phyloP scores from a whole-genome alignment of 805 yeast genomes.

The Torulaspora quercuum region DNA sequence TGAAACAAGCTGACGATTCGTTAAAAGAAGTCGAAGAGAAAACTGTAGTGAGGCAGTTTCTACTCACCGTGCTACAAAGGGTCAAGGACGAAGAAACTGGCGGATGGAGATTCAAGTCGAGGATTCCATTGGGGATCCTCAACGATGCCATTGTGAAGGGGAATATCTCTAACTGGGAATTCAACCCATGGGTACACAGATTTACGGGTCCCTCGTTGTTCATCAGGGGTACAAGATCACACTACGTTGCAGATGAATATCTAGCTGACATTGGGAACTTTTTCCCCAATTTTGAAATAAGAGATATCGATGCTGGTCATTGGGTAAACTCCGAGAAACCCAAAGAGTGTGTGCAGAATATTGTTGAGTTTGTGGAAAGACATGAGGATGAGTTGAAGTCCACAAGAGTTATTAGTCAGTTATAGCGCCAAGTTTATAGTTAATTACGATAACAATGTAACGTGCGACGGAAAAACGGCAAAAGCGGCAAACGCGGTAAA shows the following conservation, averaged over 20 bases:
- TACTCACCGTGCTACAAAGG: conserved; percentile 46
- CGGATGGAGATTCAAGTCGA: conserved; percentile 32
- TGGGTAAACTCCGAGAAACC: conserved; percentile 93
- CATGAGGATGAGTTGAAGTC: conserved; percentile 32
- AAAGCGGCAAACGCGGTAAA: no score
- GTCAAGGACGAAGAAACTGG: conserved; percentile 29
- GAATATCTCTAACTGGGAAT: conserved; percentile 74
- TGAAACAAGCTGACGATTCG: conserved; percentile 64
- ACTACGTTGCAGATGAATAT: conserved; percentile 79
- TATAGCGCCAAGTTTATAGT: no score
- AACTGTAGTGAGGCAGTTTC: conserved; percentile 65
- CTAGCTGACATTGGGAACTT: conserved; percentile 67
- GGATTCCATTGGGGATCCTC: conserved; percentile 67
- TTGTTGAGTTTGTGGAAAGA: conserved; percentile 59
- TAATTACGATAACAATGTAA: no score
- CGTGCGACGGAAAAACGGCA: no score
- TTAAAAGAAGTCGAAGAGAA: conserved; percentile 61
- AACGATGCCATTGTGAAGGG: conserved; percentile 63
- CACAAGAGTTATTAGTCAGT: no score
- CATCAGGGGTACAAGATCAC: conserved; percentile 71
- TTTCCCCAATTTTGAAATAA: conserved; percentile 73
- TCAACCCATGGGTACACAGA: conserved; percentile 47
- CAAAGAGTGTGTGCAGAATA: conserved; percentile 58
- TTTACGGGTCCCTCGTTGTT: conserved; percentile 75
- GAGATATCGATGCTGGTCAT: conserved; percentile 82